Base-by-base conservation (phyloP, 768 basidiomycete genomes). In the Pseudohyphozyma bogoriensis region DNA sequence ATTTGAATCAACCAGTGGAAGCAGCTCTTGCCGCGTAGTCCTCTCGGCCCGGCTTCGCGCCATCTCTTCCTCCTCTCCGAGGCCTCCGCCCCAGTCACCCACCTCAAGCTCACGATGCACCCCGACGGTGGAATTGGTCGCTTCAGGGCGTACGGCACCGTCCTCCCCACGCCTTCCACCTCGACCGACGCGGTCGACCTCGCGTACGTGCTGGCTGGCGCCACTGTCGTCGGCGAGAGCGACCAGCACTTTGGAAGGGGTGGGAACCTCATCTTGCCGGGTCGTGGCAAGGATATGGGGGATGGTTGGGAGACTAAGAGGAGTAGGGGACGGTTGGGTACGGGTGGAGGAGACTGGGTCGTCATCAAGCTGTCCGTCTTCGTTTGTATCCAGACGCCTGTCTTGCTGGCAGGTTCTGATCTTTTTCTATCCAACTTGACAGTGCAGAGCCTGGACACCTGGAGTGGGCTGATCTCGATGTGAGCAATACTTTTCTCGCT, bases 221-320 rank as follows among this genome's bases (percentile, higher is more conserved):
- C 88, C 28, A 80, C 82, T 2, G 86, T 92, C 54, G 83, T 89
- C 39, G 81, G 79, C 55, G 85, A 83, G 26, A 93, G 89, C 45
- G 89, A 99, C 75, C 90, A 96, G 71, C 93, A 99, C 76, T 99
- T 87, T 68, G 92, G 91, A 26, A 81, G 86, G 13, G 93, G 91
- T 5, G 81, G 84, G 5, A 97, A 99, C 73, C 76, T 99, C 62
- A 82, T 96, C 50, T 77, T 95, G 40, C 92, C 93, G 1, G 93
- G 93, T 32, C 76, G 92, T 73, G 93, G 85, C 76, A 65, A 62
- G 62, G 66, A 70, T 42, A 99, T 99, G 90, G 84, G 91, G 7
- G 92, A 95, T 71, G 95, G 95, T 6, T 99, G 95, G 95, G 95
- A 99, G 75, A 97, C 93, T 4, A 89, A 86, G 72, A 79, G 95